These are phyloP conservation scores for Phytopythium sindhum DNA, from an alignment of 352 stramenopile genomes.

Conservation along the genomic window DNA sequence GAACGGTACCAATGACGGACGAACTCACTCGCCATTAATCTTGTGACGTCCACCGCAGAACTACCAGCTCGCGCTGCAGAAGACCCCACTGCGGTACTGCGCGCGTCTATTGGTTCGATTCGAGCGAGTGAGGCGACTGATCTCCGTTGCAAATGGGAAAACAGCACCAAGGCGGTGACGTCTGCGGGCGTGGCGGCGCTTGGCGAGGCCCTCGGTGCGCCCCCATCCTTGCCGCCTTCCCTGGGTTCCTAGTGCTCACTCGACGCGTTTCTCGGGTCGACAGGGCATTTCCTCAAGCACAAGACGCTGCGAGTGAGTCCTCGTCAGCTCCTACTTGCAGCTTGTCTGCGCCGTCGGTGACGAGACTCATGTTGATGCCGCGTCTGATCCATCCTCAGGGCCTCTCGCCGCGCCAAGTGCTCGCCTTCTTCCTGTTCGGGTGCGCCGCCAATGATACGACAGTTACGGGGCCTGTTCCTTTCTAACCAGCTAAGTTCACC, in stretches of 20 bases:
- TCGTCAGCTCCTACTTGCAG: not conserved
- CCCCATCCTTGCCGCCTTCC: not conserved
- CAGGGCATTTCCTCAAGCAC: conserved; percentile 66
- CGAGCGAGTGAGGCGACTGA: not conserved
- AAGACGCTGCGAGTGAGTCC: conserved; percentile 52
- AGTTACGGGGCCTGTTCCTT: too few relatives aligned
- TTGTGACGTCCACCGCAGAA: conserved; percentile 19
- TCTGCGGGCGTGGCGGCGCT: conserved; percentile 58
- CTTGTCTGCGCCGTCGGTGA: too few relatives aligned
- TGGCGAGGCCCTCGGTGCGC: conserved; percentile 61
- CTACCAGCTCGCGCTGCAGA: conserved; percentile 56
- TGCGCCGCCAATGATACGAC: too few relatives aligned
- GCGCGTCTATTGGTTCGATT: not conserved
- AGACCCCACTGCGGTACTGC: conserved; percentile 43
- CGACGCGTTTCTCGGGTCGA: not conserved
- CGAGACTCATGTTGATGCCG: too few relatives aligned
- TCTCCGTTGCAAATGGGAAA: not conserved
- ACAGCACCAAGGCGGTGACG: conserved; percentile 65
- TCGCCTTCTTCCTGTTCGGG: conserved; percentile 72
- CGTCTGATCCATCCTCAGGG: conserved; percentile 23
- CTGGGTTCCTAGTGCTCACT: not conserved
- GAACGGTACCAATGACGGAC: not conserved
- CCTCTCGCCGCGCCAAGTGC: conserved; percentile 57
- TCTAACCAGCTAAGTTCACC: not conserved
- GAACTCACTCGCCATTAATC: not conserved